A percentile compares a stretch with the other conserved stretches of the same genome.
Conservation (phyloP, 805 yeast species). For the Candida krabiensis region DNA sequence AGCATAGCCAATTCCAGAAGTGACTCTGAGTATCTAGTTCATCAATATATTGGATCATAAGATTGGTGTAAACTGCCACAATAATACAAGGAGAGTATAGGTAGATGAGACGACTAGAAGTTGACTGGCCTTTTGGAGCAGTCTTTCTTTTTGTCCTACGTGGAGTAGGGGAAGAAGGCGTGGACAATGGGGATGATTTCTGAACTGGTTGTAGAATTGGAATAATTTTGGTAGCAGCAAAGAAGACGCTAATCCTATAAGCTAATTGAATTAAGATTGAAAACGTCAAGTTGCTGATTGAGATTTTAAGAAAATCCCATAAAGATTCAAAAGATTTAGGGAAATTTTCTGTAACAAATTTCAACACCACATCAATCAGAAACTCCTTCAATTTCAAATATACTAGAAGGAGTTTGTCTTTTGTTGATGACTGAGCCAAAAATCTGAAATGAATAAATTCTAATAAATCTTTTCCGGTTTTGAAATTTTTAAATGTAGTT, state of each 20-base stretch:
- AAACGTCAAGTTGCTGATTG: slow-evolving; percentile 68
- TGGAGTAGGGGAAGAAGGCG: slow-evolving; percentile 24
- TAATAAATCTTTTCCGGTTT: slow-evolving; percentile 19
- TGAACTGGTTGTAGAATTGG: slow-evolving; percentile 49
- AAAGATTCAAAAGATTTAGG: slow-evolving; percentile 53
- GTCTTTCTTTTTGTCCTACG: slow-evolving; percentile 12
- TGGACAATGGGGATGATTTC: slow-evolving; percentile 19
- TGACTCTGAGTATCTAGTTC: slow-evolving; percentile 59
- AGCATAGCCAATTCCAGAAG: slow-evolving; percentile 32
- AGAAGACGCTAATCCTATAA: slow-evolving; percentile 80
- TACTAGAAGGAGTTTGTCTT: slow-evolving; percentile 18
- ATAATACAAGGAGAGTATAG: slow-evolving; percentile 92
- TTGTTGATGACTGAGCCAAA: slow-evolving; percentile 17
- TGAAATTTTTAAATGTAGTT: slow-evolving; percentile 25
- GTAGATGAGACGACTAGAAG: slow-evolving; percentile 59
- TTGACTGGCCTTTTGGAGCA: slow-evolving; percentile 17
- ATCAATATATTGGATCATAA: slow-evolving; percentile 86
- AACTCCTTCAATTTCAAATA: slow-evolving; percentile 27
- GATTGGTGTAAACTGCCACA: slow-evolving; percentile 92
- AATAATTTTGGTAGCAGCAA: slow-evolving; percentile 89
- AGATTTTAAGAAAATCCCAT: slow-evolving; percentile 52
- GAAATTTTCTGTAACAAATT: slow-evolving; percentile 51
- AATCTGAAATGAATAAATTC: slow-evolving; percentile 18
- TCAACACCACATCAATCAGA: slow-evolving; percentile 24
- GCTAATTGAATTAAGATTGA: slow-evolving; percentile 80